Percentiles rank a stretch among this genome's conserved stretches.
Conservation (phyloP, 2,329 filamentous ascomycete species). For the Calonectria naviculata region DNA sequence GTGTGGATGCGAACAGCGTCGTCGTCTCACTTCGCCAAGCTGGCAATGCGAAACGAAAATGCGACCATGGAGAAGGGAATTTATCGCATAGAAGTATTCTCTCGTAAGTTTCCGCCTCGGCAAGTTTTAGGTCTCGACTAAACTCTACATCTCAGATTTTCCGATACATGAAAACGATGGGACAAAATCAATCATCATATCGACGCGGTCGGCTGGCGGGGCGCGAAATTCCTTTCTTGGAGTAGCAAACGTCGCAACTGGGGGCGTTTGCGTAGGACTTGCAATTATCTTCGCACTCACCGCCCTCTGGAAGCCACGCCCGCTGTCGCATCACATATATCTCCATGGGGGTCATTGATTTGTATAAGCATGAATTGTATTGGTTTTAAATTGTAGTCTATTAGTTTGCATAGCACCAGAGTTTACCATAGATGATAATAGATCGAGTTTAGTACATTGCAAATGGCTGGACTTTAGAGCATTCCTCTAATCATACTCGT, state of each 20-base stretch:
- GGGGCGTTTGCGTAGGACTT: background rate
- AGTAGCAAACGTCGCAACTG: background rate
- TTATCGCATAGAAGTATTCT: background rate
- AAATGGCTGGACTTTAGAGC: too few relatives aligned
- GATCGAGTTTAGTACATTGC: too few relatives aligned
- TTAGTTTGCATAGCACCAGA: too few relatives aligned
- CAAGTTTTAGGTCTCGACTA: background rate
- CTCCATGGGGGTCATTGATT: background rate
- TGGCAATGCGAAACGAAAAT: background rate
- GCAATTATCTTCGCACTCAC: background rate
- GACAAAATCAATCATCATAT: background rate
- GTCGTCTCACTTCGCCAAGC: background rate
- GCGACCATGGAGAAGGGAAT: background rate
- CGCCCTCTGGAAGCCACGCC: background rate
- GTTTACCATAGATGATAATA: too few relatives aligned
- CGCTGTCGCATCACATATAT: background rate
- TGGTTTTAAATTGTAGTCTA: too few relatives aligned
- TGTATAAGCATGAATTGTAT: too few relatives aligned
- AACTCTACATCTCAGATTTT: background rate
- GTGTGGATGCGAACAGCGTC: background rate
- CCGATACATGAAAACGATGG: background rate
- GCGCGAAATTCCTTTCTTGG: background rate
- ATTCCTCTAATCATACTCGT: too few relatives aligned
- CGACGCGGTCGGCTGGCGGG: background rate
- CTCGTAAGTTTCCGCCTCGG: background rate